Evolutionary conservation across 1,284 basidiomycete species (phyloP), one percentile per base, ranked within the genome.

Genomic region (Ceraceosorus guamensis): DNA sequence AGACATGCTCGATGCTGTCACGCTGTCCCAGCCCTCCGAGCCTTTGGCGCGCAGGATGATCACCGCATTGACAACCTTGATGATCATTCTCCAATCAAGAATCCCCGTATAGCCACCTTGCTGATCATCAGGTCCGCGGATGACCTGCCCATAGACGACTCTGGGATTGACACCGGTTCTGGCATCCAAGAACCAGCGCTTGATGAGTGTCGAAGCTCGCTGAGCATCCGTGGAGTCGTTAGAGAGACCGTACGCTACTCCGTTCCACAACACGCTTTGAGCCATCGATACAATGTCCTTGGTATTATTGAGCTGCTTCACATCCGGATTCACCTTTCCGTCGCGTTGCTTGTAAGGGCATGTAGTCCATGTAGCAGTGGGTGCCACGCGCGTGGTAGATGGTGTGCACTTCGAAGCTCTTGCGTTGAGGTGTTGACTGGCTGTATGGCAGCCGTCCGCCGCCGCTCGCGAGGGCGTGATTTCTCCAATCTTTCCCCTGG

Each of bases 281-380:
- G 84, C 79, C 68, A 85, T 78, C 50, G 77, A 75, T 56, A 81
- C 79, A 60, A 84, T 81, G 30, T 79, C 79, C 43, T 79, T 80
- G 35, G 83, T 80, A 60, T 83, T 83, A 57, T 83, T 80, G 57
- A 86, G 77, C 6, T 78, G 73, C 10, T 81, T 79, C 3, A 81
- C 82, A 61, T 87, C 85, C 0, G 85, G 84, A 70, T 87, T 87
- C 66, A 85, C 81, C 57, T 79, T 65, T 14, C 85, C 85, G 63
- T 87, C 85, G 4, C 79, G 78, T 18, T 68, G 63, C 47, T 79
- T 77, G 66, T 86, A 87, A 3, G 78, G 76, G 68, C 85, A 87
- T 16, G 78, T 81, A 18, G 75, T 80, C 83, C 84, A 86, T 6
- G 71, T 57, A 3, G 49, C 55, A 4, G 35, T 18, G 3, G 50